These are phyloP conservation scores for Amanita fuliginea DNA, from an alignment of 768 basidiomycete genomes.

Conservation along the genomic window DNA sequence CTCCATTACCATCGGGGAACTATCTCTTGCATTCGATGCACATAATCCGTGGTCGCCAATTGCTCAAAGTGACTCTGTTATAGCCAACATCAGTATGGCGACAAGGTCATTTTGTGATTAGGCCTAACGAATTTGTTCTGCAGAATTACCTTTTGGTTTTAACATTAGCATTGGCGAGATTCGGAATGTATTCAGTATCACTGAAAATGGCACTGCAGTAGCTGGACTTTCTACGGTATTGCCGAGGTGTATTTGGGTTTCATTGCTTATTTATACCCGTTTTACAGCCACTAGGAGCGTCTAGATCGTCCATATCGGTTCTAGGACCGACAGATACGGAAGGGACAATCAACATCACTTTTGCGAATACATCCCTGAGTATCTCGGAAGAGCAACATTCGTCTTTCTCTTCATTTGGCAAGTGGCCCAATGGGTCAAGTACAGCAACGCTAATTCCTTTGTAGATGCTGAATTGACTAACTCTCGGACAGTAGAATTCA, in stretches of 20 bases:
- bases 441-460: slow-evolving; percentile 2
- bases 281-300: slow-evolving; percentile 47
- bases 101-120: not conserved
- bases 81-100: slow-evolving; percentile 43
- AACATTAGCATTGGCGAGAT: slow-evolving; percentile 45
- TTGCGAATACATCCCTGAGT: slow-evolving; percentile 40
- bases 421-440: slow-evolving; percentile 12
- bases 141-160: slow-evolving; percentile 69
- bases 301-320: slow-evolving; percentile 47
- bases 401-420: slow-evolving; percentile 51
- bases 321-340: slow-evolving; percentile 41
- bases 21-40: slow-evolving; percentile 46
- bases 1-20: slow-evolving; percentile 48
- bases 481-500: slow-evolving; percentile 34
- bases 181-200: slow-evolving; percentile 53
- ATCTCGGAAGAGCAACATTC: slow-evolving; percentile 36
- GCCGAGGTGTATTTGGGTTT: not conserved
- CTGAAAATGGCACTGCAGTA: slow-evolving; percentile 37
- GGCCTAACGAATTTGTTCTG: slow-evolving; percentile 4
- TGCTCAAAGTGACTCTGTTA: slow-evolving; percentile 46
- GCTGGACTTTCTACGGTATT: slow-evolving; percentile 51
- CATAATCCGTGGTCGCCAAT: slow-evolving; percentile 45
- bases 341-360: slow-evolving; percentile 55
- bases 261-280: not conserved
- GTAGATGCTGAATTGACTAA: slow-evolving; percentile 49